These are phyloP conservation scores for Sclerotinia trifoliorum DNA, from an alignment of 2,329 filamentous ascomycete genomes.

Conservation along the genomic window DNA sequence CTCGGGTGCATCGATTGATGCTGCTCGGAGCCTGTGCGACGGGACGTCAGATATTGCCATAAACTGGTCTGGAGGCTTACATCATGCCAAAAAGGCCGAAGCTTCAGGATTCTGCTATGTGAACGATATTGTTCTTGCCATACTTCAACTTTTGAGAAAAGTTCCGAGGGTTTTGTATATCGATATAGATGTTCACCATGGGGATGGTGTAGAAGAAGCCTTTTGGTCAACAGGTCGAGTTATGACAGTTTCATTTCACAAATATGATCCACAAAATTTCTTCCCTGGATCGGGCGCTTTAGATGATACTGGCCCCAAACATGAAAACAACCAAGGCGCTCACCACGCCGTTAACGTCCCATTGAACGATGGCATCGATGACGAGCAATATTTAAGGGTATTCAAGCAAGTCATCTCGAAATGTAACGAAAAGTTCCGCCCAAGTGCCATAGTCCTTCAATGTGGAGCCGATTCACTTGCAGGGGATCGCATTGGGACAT, in stretches of 20 bases:
- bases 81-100: conserved; percentile 93
- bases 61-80: conserved; percentile 94
- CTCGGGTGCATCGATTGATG: conserved; percentile 85
- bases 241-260: conserved; percentile 94
- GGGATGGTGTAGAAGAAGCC: conserved; percentile 86
- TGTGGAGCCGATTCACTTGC: conserved; percentile 94
- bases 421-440: conserved; percentile 80
- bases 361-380: conserved; percentile 85
- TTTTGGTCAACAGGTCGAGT: conserved; percentile 88
- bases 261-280: conserved; percentile 81
- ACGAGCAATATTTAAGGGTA: conserved; percentile 81
- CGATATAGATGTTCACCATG: conserved; percentile 90
- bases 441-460: conserved; percentile 87
- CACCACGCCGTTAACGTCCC: conserved; percentile 91
- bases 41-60: conserved; percentile 92
- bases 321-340: conserved; percentile 80
- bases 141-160: conserved; percentile 79
- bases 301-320: conserved; percentile 78
- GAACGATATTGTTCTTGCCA: conserved; percentile 95
- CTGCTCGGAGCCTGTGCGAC: conserved; percentile 82
- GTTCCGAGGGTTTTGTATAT: conserved; percentile 89
- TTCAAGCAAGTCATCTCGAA: conserved; percentile 79
- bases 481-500: conserved; percentile 88
- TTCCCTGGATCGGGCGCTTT: conserved; percentile 90
- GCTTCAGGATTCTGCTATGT: conserved; percentile 98